Conservation (phyloP, 148 eudicot species). For the Rhododendron ferrugineum region DNA sequence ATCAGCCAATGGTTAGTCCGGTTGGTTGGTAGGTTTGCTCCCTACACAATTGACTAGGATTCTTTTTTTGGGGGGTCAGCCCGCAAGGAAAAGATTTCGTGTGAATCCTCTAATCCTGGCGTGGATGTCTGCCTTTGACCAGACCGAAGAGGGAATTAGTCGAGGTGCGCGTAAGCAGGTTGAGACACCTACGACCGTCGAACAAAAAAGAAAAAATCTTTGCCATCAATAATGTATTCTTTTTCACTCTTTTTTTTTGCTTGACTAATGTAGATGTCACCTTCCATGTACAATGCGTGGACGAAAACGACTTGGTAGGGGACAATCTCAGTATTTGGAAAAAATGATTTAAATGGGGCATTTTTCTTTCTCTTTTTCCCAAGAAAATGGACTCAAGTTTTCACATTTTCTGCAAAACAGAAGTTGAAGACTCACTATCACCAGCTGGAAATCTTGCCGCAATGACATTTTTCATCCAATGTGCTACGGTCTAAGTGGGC, state of each 20-base stretch:
- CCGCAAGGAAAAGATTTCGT: no score
- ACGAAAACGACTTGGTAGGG: neutral
- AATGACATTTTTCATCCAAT: neutral
- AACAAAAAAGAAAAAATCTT: no score
- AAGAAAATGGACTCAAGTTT: neutral
- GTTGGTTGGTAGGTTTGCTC: neutral
- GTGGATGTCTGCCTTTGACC: neutral
- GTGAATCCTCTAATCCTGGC: no score
- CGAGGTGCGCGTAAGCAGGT: no score
- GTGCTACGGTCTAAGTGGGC: neutral
- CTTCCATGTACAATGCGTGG: no score
- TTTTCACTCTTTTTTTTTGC: neutral
- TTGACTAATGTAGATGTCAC: neutral
- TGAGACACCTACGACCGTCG: no score
- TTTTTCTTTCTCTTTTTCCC: no score
- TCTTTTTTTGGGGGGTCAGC: neutral
- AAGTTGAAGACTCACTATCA: neutral
- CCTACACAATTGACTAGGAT: neutral
- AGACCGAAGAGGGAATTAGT: no score
- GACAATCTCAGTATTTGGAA: neutral
- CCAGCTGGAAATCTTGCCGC: slow-evolving; percentile 3
- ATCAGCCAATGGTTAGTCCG: neutral
- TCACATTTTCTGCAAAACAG: neutral
- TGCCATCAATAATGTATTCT: no score
- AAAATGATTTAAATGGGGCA: neutral